phyloP scores from a whole-genome alignment of 2,329 filamentous ascomycete species.

The Furcasterigmium furcatum region DNA sequence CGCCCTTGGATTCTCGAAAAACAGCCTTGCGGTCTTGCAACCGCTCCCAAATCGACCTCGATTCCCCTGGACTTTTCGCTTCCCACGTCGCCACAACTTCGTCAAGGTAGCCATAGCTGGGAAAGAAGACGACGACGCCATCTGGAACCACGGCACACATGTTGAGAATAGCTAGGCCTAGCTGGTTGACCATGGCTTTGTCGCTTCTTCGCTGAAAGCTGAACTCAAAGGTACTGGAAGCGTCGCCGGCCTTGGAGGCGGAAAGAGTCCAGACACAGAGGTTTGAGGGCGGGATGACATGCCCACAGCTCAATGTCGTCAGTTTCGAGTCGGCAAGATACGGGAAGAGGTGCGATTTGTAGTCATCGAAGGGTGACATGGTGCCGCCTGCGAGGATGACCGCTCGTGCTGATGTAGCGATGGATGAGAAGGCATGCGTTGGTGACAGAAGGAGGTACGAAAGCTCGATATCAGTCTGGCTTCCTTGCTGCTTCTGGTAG shows the following conservation, averaged over 20 bases:
- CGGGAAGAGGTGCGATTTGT: slow-evolving; percentile 80
- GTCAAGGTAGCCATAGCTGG: slow-evolving; percentile 88
- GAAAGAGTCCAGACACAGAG: slow-evolving; percentile 74
- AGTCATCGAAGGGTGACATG: slow-evolving; percentile 96
- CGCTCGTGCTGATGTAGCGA: slow-evolving; percentile 79
- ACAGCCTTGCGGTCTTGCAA: slow-evolving; percentile 58
- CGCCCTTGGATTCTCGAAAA: slow-evolving; percentile 55
- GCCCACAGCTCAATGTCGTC: slow-evolving; percentile 84
- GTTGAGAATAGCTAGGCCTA: slow-evolving; percentile 71
- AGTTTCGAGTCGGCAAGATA: slow-evolving; percentile 62
- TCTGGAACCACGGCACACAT: slow-evolving; percentile 76
- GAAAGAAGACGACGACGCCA: slow-evolving; percentile 92
- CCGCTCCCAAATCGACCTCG: slow-evolving; percentile 53
- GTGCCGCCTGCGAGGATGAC: slow-evolving; percentile 92
- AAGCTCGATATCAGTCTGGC: slow-evolving; percentile 52
- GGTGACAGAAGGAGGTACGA: slow-evolving; percentile 90
- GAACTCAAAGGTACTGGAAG: slow-evolving; percentile 69
- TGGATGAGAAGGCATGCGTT: slow-evolving; percentile 84
- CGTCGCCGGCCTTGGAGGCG: slow-evolving; percentile 29
- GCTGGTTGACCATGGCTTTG: slow-evolving; percentile 65
- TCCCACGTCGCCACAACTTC: slow-evolving; percentile 67
- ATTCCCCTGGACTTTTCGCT: slow-evolving; percentile 18
- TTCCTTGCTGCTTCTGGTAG: slow-evolving; percentile 43
- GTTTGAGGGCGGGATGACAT: slow-evolving; percentile 83
- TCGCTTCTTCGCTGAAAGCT: slow-evolving; percentile 76